These are phyloP conservation scores for Venturia pyrina DNA, from an alignment of 2,329 filamentous ascomycete genomes.

Conservation along the genomic window DNA sequence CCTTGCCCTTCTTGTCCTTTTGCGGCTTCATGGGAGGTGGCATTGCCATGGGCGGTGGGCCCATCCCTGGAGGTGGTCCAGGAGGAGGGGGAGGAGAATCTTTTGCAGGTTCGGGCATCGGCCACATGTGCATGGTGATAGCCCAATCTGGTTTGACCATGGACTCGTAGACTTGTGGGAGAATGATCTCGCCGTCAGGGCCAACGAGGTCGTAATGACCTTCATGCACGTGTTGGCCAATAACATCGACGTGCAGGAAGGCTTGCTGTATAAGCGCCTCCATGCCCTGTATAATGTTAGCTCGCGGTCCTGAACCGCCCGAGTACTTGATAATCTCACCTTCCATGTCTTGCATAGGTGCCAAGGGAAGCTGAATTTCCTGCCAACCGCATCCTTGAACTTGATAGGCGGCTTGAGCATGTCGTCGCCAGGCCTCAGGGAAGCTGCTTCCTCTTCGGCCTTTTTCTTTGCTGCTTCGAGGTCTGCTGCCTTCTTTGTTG, in stretches of 20 bases:
- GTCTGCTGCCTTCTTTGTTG: slow-evolving; percentile 27
- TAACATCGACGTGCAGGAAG: slow-evolving; percentile 36
- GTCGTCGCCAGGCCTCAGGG: slow-evolving; percentile 35
- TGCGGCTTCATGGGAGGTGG: slow-evolving; percentile 12
- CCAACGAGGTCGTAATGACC: slow-evolving; percentile 39
- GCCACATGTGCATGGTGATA: slow-evolving; percentile 41
- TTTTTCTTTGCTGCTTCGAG: slow-evolving; percentile 44
- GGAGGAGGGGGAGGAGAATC: not conserved
- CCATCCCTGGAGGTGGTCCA: not conserved
- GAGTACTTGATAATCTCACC: slow-evolving; percentile 41
- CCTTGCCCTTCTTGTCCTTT: slow-evolving; percentile 15
- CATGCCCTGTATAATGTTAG: slow-evolving; percentile 30
- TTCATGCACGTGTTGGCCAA: slow-evolving; percentile 35
- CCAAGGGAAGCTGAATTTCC: slow-evolving; percentile 89
- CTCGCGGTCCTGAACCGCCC: not conserved
- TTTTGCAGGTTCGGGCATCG: slow-evolving; percentile 28
- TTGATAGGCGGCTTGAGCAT: slow-evolving; percentile 63
- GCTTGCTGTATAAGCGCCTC: slow-evolving; percentile 40
- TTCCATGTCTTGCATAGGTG: slow-evolving; percentile 75
- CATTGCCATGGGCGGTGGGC: slow-evolving; percentile 14
- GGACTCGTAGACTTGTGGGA: slow-evolving; percentile 39
- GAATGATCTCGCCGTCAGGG: slow-evolving; percentile 39
- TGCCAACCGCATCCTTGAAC: slow-evolving; percentile 83
- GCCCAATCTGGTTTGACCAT: slow-evolving; percentile 38
- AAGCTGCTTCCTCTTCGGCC: slow-evolving; percentile 29